Evolutionary conservation across 2,329 filamentous ascomycete genomes (phyloP).

Genomic region (Penicillium hesseltinei): DNA sequence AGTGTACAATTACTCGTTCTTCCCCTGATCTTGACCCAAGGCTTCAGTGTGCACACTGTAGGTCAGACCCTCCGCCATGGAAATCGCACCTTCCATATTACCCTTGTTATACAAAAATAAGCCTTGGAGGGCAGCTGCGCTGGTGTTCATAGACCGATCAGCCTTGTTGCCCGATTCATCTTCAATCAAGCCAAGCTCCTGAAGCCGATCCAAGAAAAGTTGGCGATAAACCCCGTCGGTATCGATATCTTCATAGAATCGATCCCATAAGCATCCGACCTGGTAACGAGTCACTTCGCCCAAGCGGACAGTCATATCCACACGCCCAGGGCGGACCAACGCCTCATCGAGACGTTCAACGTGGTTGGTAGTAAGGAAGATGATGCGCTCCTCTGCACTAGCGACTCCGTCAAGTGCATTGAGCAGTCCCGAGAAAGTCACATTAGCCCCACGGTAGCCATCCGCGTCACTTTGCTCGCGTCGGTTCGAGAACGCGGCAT

Average conservation of each 20-base stretch:
- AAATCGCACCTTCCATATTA: slow-evolving; percentile 80
- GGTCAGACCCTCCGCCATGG: slow-evolving; percentile 61
- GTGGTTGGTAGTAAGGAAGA: slow-evolving; percentile 94
- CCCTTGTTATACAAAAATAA: slow-evolving; percentile 95
- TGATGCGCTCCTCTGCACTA: slow-evolving; percentile 87
- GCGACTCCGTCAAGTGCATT: slow-evolving; percentile 89
- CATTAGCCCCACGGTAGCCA: slow-evolving; percentile 81
- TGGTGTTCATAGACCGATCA: slow-evolving; percentile 58
- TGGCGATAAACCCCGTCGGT: slow-evolving; percentile 58
- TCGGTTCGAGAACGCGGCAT: slow-evolving; percentile 84
- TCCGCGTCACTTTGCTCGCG: slow-evolving; percentile 69
- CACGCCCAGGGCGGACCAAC: slow-evolving; percentile 82
- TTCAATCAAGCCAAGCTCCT: slow-evolving; percentile 68
- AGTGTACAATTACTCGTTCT: slow-evolving; percentile 19
- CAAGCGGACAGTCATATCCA: slow-evolving; percentile 89
- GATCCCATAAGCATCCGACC: slow-evolving; percentile 83
- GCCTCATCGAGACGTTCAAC: slow-evolving; percentile 86
- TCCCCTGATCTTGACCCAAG: slow-evolving; percentile 17
- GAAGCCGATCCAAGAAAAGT: slow-evolving; percentile 69
- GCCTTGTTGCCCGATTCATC: slow-evolving; percentile 51
- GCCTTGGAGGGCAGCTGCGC: slow-evolving; percentile 89
- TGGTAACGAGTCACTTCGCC: slow-evolving; percentile 85
- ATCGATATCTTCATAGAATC: slow-evolving; percentile 88
- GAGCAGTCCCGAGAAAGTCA: slow-evolving; percentile 89
- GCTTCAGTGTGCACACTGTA: slow-evolving; percentile 34